These are phyloP conservation scores for Phytophthora chlamydospora DNA, from an alignment of 352 stramenopile species.

Conservation along the genomic window DNA sequence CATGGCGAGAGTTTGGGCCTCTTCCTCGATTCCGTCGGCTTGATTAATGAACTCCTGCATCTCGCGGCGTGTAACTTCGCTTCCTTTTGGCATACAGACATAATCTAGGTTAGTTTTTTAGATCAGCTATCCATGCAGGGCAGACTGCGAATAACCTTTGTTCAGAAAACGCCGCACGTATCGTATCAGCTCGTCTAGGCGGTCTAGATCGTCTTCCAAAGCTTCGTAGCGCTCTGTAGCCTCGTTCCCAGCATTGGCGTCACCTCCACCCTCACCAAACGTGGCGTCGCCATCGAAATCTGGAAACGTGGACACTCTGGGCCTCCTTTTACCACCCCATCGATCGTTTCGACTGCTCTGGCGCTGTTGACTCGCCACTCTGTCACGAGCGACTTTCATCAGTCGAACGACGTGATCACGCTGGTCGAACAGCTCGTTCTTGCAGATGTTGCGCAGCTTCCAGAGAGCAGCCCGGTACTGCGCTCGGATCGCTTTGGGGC, in stretches of 20 bases:
- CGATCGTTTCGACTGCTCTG: slow-evolving; percentile 6
- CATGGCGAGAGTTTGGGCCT: slow-evolving; percentile 60
- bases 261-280: slow-evolving; percentile 17
- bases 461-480: slow-evolving; percentile 57
- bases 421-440: slow-evolving; percentile 59
- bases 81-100: slow-evolving; percentile 27
- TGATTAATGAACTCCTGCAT: slow-evolving; percentile 54
- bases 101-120: not conserved
- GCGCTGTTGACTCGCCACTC: slow-evolving; percentile 32
- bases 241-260: not conserved
- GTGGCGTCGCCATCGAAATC: slow-evolving; percentile 19
- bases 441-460: slow-evolving; percentile 66
- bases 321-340: slow-evolving; percentile 13
- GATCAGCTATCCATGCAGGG: no score
- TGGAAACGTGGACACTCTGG: slow-evolving; percentile 3
- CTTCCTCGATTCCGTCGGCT: slow-evolving; percentile 38
- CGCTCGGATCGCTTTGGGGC: slow-evolving; percentile 19
- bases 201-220: slow-evolving; percentile 63
- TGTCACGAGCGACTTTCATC: slow-evolving; percentile 36
- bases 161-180: slow-evolving; percentile 47
- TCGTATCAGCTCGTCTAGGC: slow-evolving; percentile 55
- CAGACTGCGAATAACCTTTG: slow-evolving; percentile 35
- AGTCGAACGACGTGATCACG: slow-evolving; percentile 45
- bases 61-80: slow-evolving; percentile 39
- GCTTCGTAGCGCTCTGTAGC: slow-evolving; percentile 44